Evolutionary conservation across 495 filamentous ascomycete genomes (phyloP), one percentile per base, ranked within the genome.

Genomic region (Penicillium atrosanguineum): DNA sequence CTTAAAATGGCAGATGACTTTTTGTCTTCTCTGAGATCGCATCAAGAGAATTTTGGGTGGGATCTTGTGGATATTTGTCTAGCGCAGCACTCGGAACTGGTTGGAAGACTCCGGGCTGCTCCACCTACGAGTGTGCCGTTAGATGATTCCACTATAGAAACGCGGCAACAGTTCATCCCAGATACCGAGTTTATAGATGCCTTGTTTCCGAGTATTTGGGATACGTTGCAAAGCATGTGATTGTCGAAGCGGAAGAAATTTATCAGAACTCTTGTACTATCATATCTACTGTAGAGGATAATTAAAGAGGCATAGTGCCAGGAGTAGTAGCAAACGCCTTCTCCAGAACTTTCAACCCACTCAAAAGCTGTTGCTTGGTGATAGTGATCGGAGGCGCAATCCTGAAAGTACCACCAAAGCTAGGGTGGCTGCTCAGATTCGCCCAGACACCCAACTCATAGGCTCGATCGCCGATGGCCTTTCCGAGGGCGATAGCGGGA

Each of bases 341-440:
- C 11, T 44, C 41, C 2, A 44, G 14, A 15, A 44, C 20, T 25
- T 23, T 5, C 18, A 44, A 19, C 2, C 41, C 41, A 43, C 74
- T 63, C 9, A 72, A 67, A 34, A 86, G 65, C 61, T 84, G 70
- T 40, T 79, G 68, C 7, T 74, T 67, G 0, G 72, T 69, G 1
- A 83, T 72, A 0, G 79, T 84, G 15, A 84, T 75, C 0, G 82
- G 80, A 14, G 83, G 82, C 7, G 81, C 83, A 40, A 86, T 71
- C 18, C 83, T 64, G 48, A 83, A 81, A 0, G 78, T 69, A 19
- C 80, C 81, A 2, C 76, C 70, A 61, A 84, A 78, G n/a, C 71
- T 74, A 1, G 67, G 67, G 23, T 78, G 66, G 29, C 70, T 80
- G 11, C 74, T 70, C 5, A 85, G 34, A 46, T 83, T 83, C 23